These are phyloP conservation scores for Stromatinia cepivora DNA, from an alignment of 2,329 filamentous ascomycete genomes.

Conservation along the genomic window DNA sequence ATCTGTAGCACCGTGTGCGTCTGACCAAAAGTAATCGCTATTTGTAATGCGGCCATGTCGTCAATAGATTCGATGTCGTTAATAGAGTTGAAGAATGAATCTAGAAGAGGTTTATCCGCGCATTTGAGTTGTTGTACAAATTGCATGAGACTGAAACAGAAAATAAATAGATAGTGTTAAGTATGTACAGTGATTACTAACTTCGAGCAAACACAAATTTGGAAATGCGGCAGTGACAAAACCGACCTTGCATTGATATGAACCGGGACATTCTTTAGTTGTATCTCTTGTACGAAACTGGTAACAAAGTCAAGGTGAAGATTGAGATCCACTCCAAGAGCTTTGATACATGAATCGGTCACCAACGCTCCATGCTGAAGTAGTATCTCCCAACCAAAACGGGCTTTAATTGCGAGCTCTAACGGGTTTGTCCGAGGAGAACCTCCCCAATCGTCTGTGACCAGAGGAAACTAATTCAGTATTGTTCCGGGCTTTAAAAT, in stretches of 20 bases:
- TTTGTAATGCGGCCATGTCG: not conserved
- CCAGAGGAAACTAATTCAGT: fast-evolving
- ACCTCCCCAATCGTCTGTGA: not conserved
- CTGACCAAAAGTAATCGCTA: not conserved
- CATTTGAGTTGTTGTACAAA: not conserved
- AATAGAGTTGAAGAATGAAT: not conserved
- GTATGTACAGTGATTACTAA: not conserved
- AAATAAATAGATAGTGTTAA: not conserved
- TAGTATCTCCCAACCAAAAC: not conserved
- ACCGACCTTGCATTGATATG: constrained; percentile 7
- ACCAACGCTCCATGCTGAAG: not conserved
- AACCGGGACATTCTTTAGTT: not conserved
- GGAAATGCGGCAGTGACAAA: not conserved
- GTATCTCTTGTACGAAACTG: not conserved
- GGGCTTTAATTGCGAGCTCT: not conserved
- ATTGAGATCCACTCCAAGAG: not conserved
- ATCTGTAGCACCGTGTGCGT: not conserved
- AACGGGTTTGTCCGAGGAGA: not conserved
- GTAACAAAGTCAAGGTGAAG: not conserved
- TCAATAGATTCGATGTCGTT: not conserved
- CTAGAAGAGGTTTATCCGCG: not conserved
- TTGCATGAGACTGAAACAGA: not conserved
- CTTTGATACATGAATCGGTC: not conserved
- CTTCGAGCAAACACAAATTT: not conserved
- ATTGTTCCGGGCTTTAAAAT: fast-evolving